Evolutionary conservation across 768 basidiomycete genomes (phyloP).

Genomic region (Chalciporus piperatus): DNA sequence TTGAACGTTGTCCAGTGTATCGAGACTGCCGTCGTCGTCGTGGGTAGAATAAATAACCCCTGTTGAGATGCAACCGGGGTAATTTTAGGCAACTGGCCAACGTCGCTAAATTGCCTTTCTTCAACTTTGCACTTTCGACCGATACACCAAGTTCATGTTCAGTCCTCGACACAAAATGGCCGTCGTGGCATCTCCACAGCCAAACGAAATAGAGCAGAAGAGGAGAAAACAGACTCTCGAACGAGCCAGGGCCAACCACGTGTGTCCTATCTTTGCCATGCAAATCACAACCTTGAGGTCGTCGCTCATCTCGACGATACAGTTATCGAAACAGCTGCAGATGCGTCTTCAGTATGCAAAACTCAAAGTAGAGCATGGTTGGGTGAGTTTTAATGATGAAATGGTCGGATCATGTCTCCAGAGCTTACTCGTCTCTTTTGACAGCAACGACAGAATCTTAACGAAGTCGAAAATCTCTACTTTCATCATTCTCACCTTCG

Average conservation of each 20-base stretch:
- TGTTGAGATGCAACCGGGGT: neutral
- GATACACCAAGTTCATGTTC: neutral
- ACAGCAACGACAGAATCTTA: conserved; percentile 74
- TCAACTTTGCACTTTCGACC: neutral
- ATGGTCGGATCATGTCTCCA: neutral
- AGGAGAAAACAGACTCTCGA: conserved; percentile 52
- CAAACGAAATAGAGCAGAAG: conserved; percentile 32
- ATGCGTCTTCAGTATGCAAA: conserved; percentile 74
- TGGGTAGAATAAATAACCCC: neutral
- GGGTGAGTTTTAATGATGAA: conserved; percentile 47
- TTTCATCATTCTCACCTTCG: conserved; percentile 67
- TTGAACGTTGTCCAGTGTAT: no score
- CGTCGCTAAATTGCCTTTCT: neutral
- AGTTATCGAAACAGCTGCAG: conserved; percentile 73
- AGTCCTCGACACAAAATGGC: conserved; percentile 21
- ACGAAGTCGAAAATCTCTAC: conserved; percentile 82
- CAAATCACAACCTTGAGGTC: neutral
- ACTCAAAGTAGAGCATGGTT: conserved; percentile 78
- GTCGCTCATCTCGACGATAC: neutral
- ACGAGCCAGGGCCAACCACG: conserved; percentile 55
- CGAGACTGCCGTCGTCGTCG: neutral
- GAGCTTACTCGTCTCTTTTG: neutral
- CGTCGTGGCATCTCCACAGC: conserved; percentile 19
- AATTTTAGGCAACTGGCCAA: neutral
- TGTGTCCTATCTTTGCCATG: conserved; percentile 29